Conservation (phyloP, 139 green algal genomes). For the Limnomonas spitsbergensis region DNA sequence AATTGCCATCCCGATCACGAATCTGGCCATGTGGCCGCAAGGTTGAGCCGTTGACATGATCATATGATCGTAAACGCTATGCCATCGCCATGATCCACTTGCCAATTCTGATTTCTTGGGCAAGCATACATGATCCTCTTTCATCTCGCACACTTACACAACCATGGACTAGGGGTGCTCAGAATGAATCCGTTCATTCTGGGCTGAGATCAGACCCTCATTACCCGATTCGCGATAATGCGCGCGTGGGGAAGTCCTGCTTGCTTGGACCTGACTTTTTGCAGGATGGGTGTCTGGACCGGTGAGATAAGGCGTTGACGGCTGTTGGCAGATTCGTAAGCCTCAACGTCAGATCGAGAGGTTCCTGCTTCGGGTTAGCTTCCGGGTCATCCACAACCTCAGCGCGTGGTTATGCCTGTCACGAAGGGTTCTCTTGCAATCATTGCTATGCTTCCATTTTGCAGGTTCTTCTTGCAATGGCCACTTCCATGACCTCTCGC, state of each 20-base stretch:
- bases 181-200: neutral
- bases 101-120: too few species aligned
- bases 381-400: neutral
- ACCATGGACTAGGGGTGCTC: constrained; percentile 10
- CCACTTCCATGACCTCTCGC: constrained; percentile 4
- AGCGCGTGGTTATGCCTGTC: neutral
- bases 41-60: too few species aligned
- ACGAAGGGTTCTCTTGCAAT: neutral
- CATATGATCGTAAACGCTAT: too few species aligned
- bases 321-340: neutral
- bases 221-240: constrained; percentile 42
- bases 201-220: constrained; percentile 37
- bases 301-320: neutral
- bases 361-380: neutral
- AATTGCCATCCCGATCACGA: too few species aligned
- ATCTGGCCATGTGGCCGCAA: too few species aligned
- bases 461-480: neutral
- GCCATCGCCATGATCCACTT: too few species aligned
- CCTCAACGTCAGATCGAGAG: neutral
- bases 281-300: neutral
- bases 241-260: constrained; percentile 39
- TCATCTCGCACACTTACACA: neutral
- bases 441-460: neutral
- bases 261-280: neutral
- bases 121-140: too few species aligned